Evolutionary conservation across 106 monocot genomes (phyloP).

Genomic region (Platanthera zijinensis): DNA sequence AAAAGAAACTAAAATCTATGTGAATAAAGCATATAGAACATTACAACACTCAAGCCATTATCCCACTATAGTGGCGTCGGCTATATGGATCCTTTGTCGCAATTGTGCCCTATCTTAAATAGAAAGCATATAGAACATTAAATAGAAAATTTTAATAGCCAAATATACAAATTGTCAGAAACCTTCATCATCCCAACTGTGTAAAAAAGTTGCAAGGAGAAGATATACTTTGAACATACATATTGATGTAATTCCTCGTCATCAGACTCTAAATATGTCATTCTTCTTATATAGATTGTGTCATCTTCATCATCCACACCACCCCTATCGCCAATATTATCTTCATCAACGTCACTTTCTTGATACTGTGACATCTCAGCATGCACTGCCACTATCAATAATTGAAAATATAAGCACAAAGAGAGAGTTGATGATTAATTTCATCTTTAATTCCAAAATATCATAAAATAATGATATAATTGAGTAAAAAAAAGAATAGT

Average conservation of each 20-base stretch:
- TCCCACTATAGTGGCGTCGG: too few species aligned
- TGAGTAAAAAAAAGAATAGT: background rate
- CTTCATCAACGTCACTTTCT: conserved; percentile 9
- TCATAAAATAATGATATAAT: background rate
- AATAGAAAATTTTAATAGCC: background rate
- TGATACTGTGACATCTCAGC: conserved; percentile 6
- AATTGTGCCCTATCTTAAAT: too few species aligned
- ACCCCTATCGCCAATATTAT: background rate
- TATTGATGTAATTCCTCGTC: too few species aligned
- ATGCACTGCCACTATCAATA: conserved; percentile 2
- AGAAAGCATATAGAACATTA: background rate
- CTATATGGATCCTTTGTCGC: too few species aligned
- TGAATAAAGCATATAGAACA: too few species aligned
- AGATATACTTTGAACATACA: too few species aligned
- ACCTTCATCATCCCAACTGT: background rate
- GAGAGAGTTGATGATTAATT: background rate
- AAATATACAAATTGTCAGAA: conserved; percentile 1
- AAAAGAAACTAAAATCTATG: background rate
- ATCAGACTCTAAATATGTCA: background rate
- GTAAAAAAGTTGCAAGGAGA: too few species aligned
- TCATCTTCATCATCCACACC: conserved; percentile 7
- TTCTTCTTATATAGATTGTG: background rate
- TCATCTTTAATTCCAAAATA: background rate
- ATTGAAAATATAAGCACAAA: background rate
- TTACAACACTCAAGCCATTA: too few species aligned